A percentile compares a stretch with the other conserved stretches of the same genome.
Conservation (phyloP, 306 rosid genomes). For the Vigna unguiculata region DNA sequence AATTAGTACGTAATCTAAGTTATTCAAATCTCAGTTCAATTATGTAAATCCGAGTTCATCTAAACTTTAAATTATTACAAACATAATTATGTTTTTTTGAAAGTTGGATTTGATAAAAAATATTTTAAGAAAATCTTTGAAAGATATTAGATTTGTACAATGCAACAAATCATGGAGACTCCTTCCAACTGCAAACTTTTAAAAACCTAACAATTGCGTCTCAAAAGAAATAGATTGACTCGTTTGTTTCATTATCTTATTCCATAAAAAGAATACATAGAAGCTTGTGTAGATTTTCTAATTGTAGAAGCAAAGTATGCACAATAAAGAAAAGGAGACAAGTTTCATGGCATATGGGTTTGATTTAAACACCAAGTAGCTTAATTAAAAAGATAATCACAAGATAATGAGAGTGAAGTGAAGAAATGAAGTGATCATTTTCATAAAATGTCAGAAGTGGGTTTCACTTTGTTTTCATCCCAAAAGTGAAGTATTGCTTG, state of each 20-base stretch:
- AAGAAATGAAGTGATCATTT: conserved; percentile 43
- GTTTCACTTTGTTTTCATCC: conserved; percentile 49
- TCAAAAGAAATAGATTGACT: background rate
- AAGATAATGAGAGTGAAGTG: background rate
- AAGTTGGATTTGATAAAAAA: too few species aligned
- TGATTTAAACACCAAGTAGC: background rate
- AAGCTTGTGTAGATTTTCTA: background rate
- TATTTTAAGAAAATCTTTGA: too few species aligned
- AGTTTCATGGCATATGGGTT: conserved; percentile 1
- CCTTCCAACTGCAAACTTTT: too few species aligned
- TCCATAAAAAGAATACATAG: background rate
- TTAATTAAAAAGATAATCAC: background rate
- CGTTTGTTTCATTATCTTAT: background rate
- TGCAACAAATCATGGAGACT: too few species aligned
- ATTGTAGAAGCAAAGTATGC: background rate
- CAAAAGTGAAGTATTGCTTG: conserved; percentile 31
- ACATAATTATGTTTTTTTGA: too few species aligned
- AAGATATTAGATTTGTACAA: too few species aligned
- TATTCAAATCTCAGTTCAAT: too few species aligned
- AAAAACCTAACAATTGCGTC: background rate
- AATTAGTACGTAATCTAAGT: too few species aligned
- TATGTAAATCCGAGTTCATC: too few species aligned
- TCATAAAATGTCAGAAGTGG: conserved; percentile 51
- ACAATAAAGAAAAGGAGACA: background rate
- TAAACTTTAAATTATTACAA: too few species aligned